phyloP scores from a whole-genome alignment of 2,329 filamentous ascomycete species.

The Paracamarosporium sp. region DNA sequence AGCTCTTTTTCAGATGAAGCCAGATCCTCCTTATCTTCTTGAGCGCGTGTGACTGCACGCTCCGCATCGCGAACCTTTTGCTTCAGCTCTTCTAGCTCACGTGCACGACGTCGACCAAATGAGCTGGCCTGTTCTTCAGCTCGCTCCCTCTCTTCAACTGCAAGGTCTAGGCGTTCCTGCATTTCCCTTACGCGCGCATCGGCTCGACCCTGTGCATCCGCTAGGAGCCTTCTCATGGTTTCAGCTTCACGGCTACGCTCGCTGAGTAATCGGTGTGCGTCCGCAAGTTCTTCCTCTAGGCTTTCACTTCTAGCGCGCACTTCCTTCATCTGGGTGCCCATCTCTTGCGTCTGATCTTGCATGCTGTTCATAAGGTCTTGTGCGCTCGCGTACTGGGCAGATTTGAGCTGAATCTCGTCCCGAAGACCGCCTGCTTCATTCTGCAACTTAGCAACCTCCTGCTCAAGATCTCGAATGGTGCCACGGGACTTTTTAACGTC shows the following conservation, averaged over 20 bases:
- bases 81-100: constrained; percentile 88
- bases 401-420: constrained; percentile 84
- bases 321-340: constrained; percentile 91
- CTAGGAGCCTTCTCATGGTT: constrained; percentile 88
- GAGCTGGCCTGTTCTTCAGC: constrained; percentile 89
- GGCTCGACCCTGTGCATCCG: constrained; percentile 83
- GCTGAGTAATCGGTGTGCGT: constrained; percentile 83
- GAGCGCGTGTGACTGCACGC: constrained; percentile 72
- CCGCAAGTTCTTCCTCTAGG: constrained; percentile 88
- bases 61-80: constrained; percentile 81
- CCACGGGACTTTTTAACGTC: constrained; percentile 65
- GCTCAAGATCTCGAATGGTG: constrained; percentile 76
- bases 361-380: constrained; percentile 89
- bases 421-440: constrained; percentile 72
- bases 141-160: constrained; percentile 91
- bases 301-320: constrained; percentile 80
- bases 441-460: constrained; percentile 71
- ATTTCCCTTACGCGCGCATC: constrained; percentile 87
- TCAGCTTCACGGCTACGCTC: constrained; percentile 92
- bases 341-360: constrained; percentile 89
- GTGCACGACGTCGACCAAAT: constrained; percentile 74
- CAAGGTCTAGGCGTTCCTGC: constrained; percentile 84
- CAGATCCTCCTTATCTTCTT: constrained; percentile 79
- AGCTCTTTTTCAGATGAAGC: constrained; percentile 77
- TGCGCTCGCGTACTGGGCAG: constrained; percentile 82